Evolutionary conservation across 306 rosid species (phyloP), one percentile per base, ranked within the genome.

Genomic region (Cicer judaicum): DNA sequence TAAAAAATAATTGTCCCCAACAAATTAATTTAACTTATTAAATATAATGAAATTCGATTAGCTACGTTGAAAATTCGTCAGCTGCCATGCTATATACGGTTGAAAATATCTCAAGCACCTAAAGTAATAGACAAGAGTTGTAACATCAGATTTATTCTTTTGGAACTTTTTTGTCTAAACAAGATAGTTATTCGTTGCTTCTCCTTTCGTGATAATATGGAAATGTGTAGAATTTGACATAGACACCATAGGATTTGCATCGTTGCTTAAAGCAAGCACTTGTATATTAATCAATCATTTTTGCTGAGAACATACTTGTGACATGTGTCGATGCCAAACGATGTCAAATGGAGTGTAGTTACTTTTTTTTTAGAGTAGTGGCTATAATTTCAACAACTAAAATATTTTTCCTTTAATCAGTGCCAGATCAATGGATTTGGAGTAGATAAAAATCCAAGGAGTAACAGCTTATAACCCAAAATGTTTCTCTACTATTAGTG

Each of bases 371-470:
- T 29, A 29, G 34, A 49, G 18, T 48, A 70, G 84, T 80, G 85
- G 83, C 81, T 73, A 76, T 36, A 57, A 7, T 61, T 85, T 68
- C 56, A 80, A 47, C 18, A 50, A 14, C 21, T 59, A 78, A 71
- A 85, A 80, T 84, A 77, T 79, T 78, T 55, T 10, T 21, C 75
- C 0, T 73, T 29, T 61, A 68, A 67, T 41, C 63, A 67, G 10
- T 59, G 38, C 39, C 74, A 70, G 15, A 83, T 73, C 40, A 67
- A 57, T 12, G 64, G 64, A 12, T 21, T 56, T 56, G 40, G 7
- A 40, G 70, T 46, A 41, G n/a, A 87, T 14, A 46, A 82, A 72
- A 87, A 87, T 87, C 84, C 78, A 70, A 78, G 78, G 74, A 66
- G 61, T 55, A 75, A 78, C 15, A 53, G 50, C 68, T 72, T 2